phyloP scores from a whole-genome alignment of 1,284 basidiomycete genomes.

The Ceratobasidium sp. region DNA sequence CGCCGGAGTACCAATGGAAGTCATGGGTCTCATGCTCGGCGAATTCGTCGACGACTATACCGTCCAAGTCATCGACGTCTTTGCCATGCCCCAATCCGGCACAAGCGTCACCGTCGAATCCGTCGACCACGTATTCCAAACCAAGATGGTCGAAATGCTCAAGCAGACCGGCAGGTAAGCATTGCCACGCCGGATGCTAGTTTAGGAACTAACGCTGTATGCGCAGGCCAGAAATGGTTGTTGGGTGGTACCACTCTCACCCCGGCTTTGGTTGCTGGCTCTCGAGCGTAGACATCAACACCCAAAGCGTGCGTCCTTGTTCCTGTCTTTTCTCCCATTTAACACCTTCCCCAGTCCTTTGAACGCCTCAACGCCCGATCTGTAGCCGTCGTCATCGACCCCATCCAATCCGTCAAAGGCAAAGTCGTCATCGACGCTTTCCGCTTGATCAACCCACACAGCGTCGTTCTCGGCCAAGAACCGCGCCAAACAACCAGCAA shows the following conservation, averaged over 20 bases:
- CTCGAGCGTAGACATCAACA: conserved; percentile 99
- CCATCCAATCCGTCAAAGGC: conserved; percentile 98
- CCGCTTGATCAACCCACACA: conserved; percentile 91
- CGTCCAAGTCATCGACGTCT: conserved; percentile 95
- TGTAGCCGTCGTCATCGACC: conserved; percentile 98
- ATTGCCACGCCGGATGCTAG: background rate
- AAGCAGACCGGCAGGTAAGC: conserved; percentile 97
- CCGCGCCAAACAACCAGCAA: conserved; percentile 98
- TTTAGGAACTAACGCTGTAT: conserved; percentile 37
- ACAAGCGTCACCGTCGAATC: conserved; percentile 99
- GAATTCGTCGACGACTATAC: conserved; percentile 99
- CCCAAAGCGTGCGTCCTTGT: conserved; percentile 82
- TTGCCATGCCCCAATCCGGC: conserved; percentile 99
- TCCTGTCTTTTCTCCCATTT: conserved; percentile 1
- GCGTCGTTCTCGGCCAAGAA: conserved; percentile 90
- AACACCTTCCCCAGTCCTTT: conserved; percentile 78
- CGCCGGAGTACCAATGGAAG: conserved; percentile 99
- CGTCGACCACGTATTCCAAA: conserved; percentile 99
- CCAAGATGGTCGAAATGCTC: conserved; percentile 99
- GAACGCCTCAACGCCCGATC: conserved; percentile 95
- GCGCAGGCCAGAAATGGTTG: conserved; percentile 94
- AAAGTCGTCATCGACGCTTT: conserved; percentile 99
- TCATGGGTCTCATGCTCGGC: conserved; percentile 99
- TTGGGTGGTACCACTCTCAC: conserved; percentile 99
- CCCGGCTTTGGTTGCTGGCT: conserved; percentile 99